Evolutionary conservation across 352 stramenopile species (phyloP), one percentile per base, ranked within the genome.

Genomic region (Albugo laibachii): DNA sequence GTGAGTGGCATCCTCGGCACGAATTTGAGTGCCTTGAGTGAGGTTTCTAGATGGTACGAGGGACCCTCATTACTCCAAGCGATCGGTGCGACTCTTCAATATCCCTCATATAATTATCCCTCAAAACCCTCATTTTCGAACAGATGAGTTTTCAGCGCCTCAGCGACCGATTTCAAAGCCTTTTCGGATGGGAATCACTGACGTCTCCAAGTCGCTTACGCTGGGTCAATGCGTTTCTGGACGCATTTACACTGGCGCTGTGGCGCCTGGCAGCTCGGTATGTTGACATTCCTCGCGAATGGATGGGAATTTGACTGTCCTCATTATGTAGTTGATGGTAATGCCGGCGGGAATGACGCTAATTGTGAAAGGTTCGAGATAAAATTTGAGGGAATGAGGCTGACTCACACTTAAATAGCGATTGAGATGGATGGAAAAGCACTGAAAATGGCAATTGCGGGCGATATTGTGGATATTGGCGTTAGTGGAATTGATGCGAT

Each of bases 201-300:
- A 92, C 45, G 74, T 92, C 10, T 86, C 74, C 47, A 88, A 83
- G 58, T 87, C 77, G 0, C 83, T 87, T 66, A 80, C 70, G 41
- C 47, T 91, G 0, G 78, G 78, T 0, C 69, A 80, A 44, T 86
- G 70, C 1, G 67, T 91, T 44, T 83, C 74, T n/a, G 78, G 78
- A 34, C 74, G 78, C n/a, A 65, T 91, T n/a, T 87, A 91, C 27
- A 65, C 78, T 19, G 78, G 78, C 19, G 78, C 78, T 11, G 70
- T 67, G 6, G 58, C 66, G 0, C 61, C 72, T 10, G 72, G 74
- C 13, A 71, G 84, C 50, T 83, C 75, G 53, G 73, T 89, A 57
- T 41, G 61, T 54, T 5, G 21, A 15, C 5, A 13, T 15, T 15
- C 5, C 8, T 31, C 24, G 8, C 24, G 3, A 31, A 10, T 31